phyloP scores from a whole-genome alignment of 257 asterid genomes.

The Apocynum venetum region DNA sequence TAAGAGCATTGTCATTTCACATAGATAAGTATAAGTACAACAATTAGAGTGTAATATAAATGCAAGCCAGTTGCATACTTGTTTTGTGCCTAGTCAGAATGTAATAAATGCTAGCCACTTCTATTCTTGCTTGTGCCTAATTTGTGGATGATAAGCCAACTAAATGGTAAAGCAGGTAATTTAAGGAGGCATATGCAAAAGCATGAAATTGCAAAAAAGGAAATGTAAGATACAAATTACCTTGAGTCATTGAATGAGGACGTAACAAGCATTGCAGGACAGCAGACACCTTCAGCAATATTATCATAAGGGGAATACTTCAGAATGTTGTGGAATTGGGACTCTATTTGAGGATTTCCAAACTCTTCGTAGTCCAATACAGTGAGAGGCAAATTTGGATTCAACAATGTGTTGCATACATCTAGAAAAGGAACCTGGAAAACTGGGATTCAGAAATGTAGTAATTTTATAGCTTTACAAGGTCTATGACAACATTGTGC shows the following conservation, averaged over 20 bases:
- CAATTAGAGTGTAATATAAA: not conserved
- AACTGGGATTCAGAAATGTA: not conserved
- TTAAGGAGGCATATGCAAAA: not conserved
- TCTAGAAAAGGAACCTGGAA: slow-evolving; percentile 87
- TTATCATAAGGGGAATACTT: slow-evolving; percentile 88
- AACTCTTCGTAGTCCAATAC: slow-evolving; percentile 85
- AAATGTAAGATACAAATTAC: slow-evolving; percentile 29
- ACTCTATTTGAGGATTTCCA: slow-evolving; percentile 60
- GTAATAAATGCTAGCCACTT: not conserved
- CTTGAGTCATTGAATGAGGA: slow-evolving; percentile 82
- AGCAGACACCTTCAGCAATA: slow-evolving; percentile 58
- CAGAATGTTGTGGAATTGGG: slow-evolving; percentile 50
- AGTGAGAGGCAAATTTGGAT: slow-evolving; percentile 80
- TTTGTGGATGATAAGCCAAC: too few relatives aligned
- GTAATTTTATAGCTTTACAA: not conserved
- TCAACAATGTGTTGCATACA: slow-evolving; percentile 70
- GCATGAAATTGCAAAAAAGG: not conserved
- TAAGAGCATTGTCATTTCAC: not conserved
- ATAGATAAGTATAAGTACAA: not conserved
- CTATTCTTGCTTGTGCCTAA: not conserved
- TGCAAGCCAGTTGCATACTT: not conserved
- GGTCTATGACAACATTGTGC: not conserved
- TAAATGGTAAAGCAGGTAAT: not conserved
- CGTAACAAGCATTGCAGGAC: slow-evolving; percentile 70
- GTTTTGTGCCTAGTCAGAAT: not conserved